phyloP scores from a whole-genome alignment of 176 grass and related monocot species.

The Alloteropsis semialata region DNA sequence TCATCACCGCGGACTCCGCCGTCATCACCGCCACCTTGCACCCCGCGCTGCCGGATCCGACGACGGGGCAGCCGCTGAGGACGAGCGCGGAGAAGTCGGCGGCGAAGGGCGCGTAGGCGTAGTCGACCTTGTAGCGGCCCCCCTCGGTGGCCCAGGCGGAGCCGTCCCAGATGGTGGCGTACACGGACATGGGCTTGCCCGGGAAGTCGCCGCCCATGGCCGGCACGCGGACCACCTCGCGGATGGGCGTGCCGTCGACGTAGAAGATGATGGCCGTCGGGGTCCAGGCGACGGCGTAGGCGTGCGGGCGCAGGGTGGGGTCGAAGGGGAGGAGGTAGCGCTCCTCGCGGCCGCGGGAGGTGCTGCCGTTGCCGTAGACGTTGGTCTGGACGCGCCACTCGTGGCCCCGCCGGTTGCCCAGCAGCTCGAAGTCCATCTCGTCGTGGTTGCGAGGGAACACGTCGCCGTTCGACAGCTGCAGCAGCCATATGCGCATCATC shows the following conservation, averaged over 20 bases:
- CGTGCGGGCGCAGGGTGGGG: constrained; percentile 45
- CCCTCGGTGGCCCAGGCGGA: constrained; percentile 85
- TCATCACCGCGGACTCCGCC: constrained; percentile 62
- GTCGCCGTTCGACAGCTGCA: constrained; percentile 79
- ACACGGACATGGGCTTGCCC: constrained; percentile 86
- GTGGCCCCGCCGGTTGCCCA: constrained; percentile 65
- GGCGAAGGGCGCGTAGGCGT: constrained; percentile 66
- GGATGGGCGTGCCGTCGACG: constrained; percentile 66
- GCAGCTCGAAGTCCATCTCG: constrained; percentile 87
- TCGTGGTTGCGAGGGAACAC: constrained; percentile 61
- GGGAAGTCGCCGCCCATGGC: constrained; percentile 76
- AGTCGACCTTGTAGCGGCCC: constrained; percentile 66
- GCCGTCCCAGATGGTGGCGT: constrained; percentile 95
- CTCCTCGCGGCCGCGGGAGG: constrained; percentile 71
- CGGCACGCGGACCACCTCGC: constrained; percentile 54
- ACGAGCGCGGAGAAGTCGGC: constrained; percentile 60
- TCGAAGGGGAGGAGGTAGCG: constrained; percentile 85
- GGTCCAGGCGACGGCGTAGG: constrained; percentile 88
- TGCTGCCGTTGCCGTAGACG: constrained; percentile 87
- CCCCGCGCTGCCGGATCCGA: constrained; percentile 15
- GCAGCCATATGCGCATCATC: background rate
- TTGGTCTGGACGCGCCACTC: constrained; percentile 85
- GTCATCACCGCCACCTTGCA: constrained; percentile 66
- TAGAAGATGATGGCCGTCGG: constrained; percentile 77
- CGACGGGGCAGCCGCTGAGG: constrained; percentile 50